A percentile compares a stretch with the other conserved stretches of the same genome.
Evolutionary conservation across 805 yeast genomes (phyloP).

Genomic region (Myxozyma monticola): DNA sequence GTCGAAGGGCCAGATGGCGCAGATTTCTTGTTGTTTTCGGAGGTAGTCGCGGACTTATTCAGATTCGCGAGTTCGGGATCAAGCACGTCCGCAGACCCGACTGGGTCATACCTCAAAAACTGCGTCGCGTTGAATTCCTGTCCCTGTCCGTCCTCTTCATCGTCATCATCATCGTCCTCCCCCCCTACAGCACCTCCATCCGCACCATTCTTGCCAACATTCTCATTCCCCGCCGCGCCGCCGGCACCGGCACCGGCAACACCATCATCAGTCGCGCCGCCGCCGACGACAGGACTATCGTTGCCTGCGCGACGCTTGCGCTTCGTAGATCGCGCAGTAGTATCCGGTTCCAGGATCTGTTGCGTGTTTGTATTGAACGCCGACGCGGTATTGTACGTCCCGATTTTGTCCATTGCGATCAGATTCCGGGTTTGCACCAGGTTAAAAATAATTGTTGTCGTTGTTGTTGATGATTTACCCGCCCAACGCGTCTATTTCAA

Average conservation of each 20-base stretch:
- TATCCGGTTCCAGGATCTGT: conserved; percentile 16
- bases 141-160: neutral
- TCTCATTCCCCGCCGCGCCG: neutral
- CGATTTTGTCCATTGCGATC: conserved; percentile 16
- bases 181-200: neutral
- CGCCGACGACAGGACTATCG: neutral
- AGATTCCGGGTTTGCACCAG: no score
- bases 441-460: no score
- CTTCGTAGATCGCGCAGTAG: conserved; percentile 17
- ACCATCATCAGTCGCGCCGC: neutral
- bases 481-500: no score
- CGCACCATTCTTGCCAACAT: neutral
- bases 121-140: conserved; percentile 2
- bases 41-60: conserved; percentile 5
- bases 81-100: conserved; percentile 7
- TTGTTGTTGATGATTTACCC: no score
- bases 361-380: conserved; percentile 20
- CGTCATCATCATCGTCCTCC: neutral
- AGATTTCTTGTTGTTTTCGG: no score
- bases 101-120: conserved; percentile 6
- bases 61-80: conserved; percentile 24
- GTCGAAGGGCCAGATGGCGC: no score
- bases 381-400: conserved; percentile 17
- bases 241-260: neutral
- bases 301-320: conserved; percentile 3